Evolutionary conservation across 768 basidiomycete genomes (phyloP).

Genomic region (Gloeopeniophorella convolvens): DNA sequence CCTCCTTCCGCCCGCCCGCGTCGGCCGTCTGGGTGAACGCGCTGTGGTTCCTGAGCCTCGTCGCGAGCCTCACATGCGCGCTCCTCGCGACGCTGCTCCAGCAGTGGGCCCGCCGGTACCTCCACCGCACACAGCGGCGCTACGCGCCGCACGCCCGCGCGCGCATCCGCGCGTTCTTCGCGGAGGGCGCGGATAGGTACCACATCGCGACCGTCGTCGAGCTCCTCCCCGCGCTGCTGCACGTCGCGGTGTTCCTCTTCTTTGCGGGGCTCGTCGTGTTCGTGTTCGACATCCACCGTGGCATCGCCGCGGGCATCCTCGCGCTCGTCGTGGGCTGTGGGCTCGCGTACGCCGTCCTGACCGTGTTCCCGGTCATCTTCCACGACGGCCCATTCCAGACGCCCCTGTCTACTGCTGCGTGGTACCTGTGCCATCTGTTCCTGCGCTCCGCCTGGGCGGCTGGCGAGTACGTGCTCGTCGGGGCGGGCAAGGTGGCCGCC

Average conservation of each 20-base stretch:
- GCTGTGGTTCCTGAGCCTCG: too few relatives aligned
- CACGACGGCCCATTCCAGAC: slow-evolving; percentile 3
- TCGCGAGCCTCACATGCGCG: too few relatives aligned
- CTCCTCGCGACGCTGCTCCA: too few relatives aligned
- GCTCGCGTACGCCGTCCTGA: background rate
- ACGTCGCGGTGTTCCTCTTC: background rate
- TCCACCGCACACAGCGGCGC: background rate
- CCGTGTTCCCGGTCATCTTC: background rate
- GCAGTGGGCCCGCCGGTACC: background rate
- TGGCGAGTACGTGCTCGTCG: background rate
- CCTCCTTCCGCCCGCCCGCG: background rate
- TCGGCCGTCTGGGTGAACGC: background rate
- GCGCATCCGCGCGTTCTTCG: background rate
- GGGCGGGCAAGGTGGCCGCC: background rate
- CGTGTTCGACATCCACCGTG: background rate
- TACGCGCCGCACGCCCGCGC: background rate
- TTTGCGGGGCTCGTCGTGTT: background rate
- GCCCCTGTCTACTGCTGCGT: background rate
- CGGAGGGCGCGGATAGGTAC: background rate
- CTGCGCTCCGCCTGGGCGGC: background rate
- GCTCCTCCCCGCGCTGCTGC: background rate
- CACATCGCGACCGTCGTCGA: background rate
- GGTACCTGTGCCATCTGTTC: background rate
- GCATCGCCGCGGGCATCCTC: background rate
- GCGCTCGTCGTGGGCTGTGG: background rate